phyloP scores from a whole-genome alignment of 108 stramenopile genomes.

The Nitzschia palea region DNA sequence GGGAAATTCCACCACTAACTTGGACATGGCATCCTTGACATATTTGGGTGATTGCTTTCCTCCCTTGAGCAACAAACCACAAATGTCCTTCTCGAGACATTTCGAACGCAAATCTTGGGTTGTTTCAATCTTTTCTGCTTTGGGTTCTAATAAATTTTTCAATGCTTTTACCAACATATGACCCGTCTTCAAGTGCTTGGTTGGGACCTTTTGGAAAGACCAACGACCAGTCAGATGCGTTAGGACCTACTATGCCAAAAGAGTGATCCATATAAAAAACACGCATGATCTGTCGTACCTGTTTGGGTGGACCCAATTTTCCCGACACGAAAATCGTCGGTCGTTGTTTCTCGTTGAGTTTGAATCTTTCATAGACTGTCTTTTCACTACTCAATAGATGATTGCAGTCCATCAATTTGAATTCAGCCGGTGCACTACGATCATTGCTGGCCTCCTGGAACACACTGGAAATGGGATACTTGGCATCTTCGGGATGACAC shows the following conservation, averaged over 20 bases:
- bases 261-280: no score
- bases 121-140: conserved; percentile 87
- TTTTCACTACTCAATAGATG: conserved; percentile 68
- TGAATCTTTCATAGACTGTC: conserved; percentile 76
- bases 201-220: conserved; percentile 56
- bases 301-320: conserved; percentile 66
- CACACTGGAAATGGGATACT: conserved; percentile 62
- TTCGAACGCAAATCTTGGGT: conserved; percentile 81
- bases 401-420: conserved; percentile 77
- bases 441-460: conserved; percentile 76
- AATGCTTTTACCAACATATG: conserved; percentile 74
- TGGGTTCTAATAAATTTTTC: conserved; percentile 68
- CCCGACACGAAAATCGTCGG: conserved; percentile 84
- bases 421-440: conserved; percentile 62
- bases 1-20: conserved; percentile 71
- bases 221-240: no score
- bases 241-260: no score
- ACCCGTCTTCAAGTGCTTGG: conserved; percentile 81
- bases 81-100: conserved; percentile 78
- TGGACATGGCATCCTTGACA: conserved; percentile 78
- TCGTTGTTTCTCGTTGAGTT: conserved; percentile 66
- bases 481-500: conserved; percentile 57
- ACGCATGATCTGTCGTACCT: conserved; percentile 27
- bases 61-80: conserved; percentile 79
- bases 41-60: conserved; percentile 63